Conservation (phyloP, 179 eudicot species). For the Carnegiea gigantea region DNA sequence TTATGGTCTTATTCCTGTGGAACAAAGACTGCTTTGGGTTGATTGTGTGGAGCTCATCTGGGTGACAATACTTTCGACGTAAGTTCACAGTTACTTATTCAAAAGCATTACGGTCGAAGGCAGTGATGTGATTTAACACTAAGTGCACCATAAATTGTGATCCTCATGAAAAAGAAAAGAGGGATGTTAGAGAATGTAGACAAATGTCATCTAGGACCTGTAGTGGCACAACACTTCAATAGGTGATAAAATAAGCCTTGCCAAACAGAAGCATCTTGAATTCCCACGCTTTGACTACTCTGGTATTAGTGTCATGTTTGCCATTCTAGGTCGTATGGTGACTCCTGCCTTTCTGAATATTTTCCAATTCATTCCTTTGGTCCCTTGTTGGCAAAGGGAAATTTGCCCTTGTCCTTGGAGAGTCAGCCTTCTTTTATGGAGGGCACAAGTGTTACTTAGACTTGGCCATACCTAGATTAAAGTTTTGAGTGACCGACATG, state of each 20-base stretch:
- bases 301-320: no score
- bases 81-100: constrained; percentile 26
- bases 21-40: constrained; percentile 96
- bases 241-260: not conserved
- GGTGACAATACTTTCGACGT: constrained; percentile 98
- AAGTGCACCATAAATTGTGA: not conserved
- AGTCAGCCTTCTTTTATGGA: no score
- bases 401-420: no score
- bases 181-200: not conserved
- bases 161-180: not conserved
- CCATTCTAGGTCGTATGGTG: no score
- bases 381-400: no score
- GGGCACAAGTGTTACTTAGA: no score
- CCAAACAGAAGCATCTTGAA: not conserved
- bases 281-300: no score
- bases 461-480: no score
- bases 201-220: not conserved
- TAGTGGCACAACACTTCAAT: not conserved
- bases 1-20: constrained; percentile 82
- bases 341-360: no score
- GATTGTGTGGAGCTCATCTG: constrained; percentile 92
- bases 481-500: no score
- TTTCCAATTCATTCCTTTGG: no score
- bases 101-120: not conserved
- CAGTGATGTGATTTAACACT: not conserved